Evolutionary conservation across 352 stramenopile species (phyloP), one percentile per base, ranked within the genome.

Genomic region (Phytopythium delawarense): DNA sequence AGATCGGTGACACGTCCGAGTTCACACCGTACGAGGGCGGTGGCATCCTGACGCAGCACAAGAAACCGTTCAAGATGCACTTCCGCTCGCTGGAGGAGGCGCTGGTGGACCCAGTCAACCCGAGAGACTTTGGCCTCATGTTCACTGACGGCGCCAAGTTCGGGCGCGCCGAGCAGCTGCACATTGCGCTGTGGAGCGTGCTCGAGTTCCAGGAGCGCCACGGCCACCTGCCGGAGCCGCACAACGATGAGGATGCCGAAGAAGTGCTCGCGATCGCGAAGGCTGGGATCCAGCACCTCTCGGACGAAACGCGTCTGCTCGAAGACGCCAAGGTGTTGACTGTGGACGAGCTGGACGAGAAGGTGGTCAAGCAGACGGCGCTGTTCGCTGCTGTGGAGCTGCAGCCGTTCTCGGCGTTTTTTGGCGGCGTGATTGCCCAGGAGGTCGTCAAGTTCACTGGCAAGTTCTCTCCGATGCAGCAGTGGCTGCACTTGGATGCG

Each of bases 391-490:
- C 76, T 11, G 66, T 94, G 12, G 86, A 94, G 63, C 61, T 94
- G n/a, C 86, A 94, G 53, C 86, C 86, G 25, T 64, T 94, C 53
- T 81, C 86, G 50, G 86, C 86, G 21, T 94, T 92, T 57, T 94
- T 86, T 64, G 86, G 86, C 54, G 86, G 86, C 42, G 76, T 94
- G 42, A 64, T 94, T 61, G 86, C 86, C 9, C 86, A 94, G 56
- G 86, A 94, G 73, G 78, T 94, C n/a, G 86, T 94, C 55, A 94
- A 94, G 65, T 93, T 93, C 54, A 94, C 86, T 44, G 87, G 87
- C 55, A 95, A 95, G 57, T 95, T 93, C 45, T 89, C 85, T 12
- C 84, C 87, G 9, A 48, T 95, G 49, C 89, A 92, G 64, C 87
- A 95, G 55, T 95, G 84, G 84, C 64, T 95, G 42, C 84, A 95